Base-by-base conservation (phyloP, 306 rosid species). In the Gillenia trifoliata region DNA sequence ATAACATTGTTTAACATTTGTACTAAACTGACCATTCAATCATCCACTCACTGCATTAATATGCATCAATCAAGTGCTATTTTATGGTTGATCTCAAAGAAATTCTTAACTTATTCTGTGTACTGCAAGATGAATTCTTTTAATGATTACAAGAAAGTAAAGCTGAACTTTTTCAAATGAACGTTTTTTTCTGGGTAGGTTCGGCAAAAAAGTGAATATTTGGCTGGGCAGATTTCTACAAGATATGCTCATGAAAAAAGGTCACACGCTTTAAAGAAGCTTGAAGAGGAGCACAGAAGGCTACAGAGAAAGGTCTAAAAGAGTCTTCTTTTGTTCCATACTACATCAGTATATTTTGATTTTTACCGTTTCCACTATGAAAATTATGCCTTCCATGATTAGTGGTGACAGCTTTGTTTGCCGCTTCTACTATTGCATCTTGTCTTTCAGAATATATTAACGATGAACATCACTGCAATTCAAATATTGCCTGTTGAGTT, bases 231-330 rank as follows among this genome's bases (percentile, higher is more conserved):
- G 54, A 66, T 80, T 80, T 84, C 84, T 19, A 70, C 87, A 1
- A 79, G 72, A 68, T 87, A 88, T 71, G 85, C 82, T 82, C 89
- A 86, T 80, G 82, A 83, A 73, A 82, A 86, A 84, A 88, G 83
- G 78, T 73, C 38, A 22, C 75, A 78, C 69, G 75, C 55, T 64
- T 65, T 86, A 62, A 89, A 90, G 73, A 86, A 78, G 75, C 86
- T 89, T 77, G 80, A 72, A 81, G 81, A 45, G 57, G 85, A 81
- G 66, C 80, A 66, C 64, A 82, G 19, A 76, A 85, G 54, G 66
- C 83, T 88, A 74, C 89, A 82, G 84, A 82, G 82, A 85, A 93
- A 91, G 98, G 97, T 93, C 49, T 71, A 23, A 43, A 12, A 28
- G n/a, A 3, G 55, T 49, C 73, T 28, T 17, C 64, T 34, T 85